phyloP scores from a whole-genome alignment of 192 early-diverging fungal genomes.

The Umbelopsis sp. region DNA sequence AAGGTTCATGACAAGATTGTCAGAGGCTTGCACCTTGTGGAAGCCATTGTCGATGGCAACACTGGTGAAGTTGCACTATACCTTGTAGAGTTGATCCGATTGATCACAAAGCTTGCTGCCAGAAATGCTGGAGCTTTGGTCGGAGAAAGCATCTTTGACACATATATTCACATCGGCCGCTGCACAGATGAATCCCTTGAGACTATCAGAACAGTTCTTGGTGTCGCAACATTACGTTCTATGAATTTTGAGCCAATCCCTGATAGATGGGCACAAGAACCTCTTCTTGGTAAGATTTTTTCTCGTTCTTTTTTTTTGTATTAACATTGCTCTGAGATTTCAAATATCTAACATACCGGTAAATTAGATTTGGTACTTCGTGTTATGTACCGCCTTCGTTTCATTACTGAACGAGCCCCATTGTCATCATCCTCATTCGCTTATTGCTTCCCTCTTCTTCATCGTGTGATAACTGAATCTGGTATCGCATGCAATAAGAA shows the following conservation, averaged over 20 bases:
- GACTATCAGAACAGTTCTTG: constrained; percentile 44
- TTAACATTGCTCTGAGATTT: constrained; percentile 37
- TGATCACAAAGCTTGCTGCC: constrained; percentile 54
- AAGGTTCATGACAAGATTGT: constrained; percentile 48
- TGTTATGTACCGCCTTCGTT: constrained; percentile 69
- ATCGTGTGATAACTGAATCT: constrained; percentile 61
- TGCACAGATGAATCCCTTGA: constrained; percentile 47
- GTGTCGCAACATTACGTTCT: constrained; percentile 53
- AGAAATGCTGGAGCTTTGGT: constrained; percentile 57
- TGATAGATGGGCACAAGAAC: constrained; percentile 51
- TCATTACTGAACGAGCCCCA: constrained; percentile 56
- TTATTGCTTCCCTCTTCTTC: constrained; percentile 67
- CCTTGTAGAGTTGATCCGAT: constrained; percentile 58
- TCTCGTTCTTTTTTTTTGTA: constrained; percentile 2
- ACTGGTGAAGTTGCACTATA: constrained; percentile 54
- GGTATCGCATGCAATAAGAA: constrained; percentile 59
- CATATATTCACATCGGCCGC: constrained; percentile 55
- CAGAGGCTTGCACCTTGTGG: constrained; percentile 67
- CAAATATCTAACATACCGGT: constrained; percentile 39
- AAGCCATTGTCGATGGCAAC: constrained; percentile 66
- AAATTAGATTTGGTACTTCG: constrained; percentile 52
- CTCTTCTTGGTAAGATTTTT: constrained; percentile 35
- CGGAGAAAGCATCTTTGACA: constrained; percentile 59
- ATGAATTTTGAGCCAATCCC: constrained; percentile 49
- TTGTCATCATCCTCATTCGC: constrained; percentile 65